A percentile compares a stretch with the other conserved stretches of the same genome.
phyloP scores from a whole-genome alignment of 805 yeast genomes.

The Schizosaccharomyces japonicus region DNA sequence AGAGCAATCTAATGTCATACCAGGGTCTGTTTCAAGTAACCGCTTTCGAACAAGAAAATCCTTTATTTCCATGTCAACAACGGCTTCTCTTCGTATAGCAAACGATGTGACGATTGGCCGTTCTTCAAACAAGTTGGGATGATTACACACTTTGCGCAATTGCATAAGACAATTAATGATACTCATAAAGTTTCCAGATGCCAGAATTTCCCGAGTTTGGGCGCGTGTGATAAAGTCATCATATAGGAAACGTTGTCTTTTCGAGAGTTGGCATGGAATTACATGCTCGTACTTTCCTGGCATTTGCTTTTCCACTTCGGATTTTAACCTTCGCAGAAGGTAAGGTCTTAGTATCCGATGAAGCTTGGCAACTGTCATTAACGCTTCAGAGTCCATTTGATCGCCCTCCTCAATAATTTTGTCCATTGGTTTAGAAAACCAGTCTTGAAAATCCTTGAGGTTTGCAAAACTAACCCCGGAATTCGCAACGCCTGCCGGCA shows the following conservation, averaged over 20 bases:
- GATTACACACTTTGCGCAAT: slow-evolving; percentile 84
- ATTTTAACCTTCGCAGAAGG: slow-evolving; percentile 67
- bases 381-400: slow-evolving; percentile 49
- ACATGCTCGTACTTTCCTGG: slow-evolving; percentile 94
- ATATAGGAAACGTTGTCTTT: slow-evolving; percentile 72
- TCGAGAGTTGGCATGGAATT: slow-evolving; percentile 72
- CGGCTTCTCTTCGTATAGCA: slow-evolving; percentile 44
- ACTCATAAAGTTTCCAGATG: slow-evolving; percentile 81
- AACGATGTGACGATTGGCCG: slow-evolving; percentile 83
- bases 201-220: slow-evolving; percentile 76
- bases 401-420: slow-evolving; percentile 47
- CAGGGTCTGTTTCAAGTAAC: slow-evolving; percentile 14
- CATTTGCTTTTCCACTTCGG: slow-evolving; percentile 96
- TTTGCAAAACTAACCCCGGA: slow-evolving; percentile 91
- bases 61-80: slow-evolving; percentile 23
- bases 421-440: slow-evolving; percentile 98
- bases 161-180: slow-evolving; percentile 96
- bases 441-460: slow-evolving; percentile 81
- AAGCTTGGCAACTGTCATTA: slow-evolving; percentile 59
- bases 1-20: slow-evolving; percentile 23
- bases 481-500: slow-evolving; percentile 42
- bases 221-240: slow-evolving; percentile 96
- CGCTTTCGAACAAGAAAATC: slow-evolving; percentile 21
- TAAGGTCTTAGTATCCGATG: slow-evolving; percentile 91
- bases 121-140: slow-evolving; percentile 87